These are phyloP conservation scores for Phylloporus scabripes DNA, from an alignment of 768 basidiomycete species.

Conservation along the genomic window DNA sequence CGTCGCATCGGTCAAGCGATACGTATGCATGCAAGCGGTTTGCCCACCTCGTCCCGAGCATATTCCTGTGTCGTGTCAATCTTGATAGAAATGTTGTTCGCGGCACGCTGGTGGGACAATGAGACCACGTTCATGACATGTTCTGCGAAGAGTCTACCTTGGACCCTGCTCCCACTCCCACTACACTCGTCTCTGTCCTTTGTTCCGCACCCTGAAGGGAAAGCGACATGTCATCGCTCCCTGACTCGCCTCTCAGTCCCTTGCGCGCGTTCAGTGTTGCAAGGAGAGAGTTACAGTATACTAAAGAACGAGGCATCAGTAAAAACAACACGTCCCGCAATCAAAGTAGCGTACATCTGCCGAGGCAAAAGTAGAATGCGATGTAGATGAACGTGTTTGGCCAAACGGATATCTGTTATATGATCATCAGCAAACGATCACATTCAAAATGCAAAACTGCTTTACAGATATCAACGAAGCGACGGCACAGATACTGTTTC, in stretches of 20 bases:
- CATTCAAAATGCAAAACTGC: neutral
- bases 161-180: slow-evolving; percentile 2
- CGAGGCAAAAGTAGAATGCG: slow-evolving; percentile 59
- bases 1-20: neutral
- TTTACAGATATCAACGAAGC: slow-evolving; percentile 52
- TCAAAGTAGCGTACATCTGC: slow-evolving; percentile 42
- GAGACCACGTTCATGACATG: neutral
- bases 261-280: slow-evolving; percentile 57
- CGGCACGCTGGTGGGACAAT: slow-evolving; percentile 17
- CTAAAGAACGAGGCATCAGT: slow-evolving; percentile 23
- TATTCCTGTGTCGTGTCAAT: slow-evolving; percentile 61
- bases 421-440: neutral
- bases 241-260: slow-evolving; percentile 34
- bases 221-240: slow-evolving; percentile 28
- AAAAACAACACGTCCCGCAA: neutral
- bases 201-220: slow-evolving; percentile 28
- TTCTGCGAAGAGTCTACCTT: slow-evolving; percentile 3
- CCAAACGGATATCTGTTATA: slow-evolving; percentile 43
- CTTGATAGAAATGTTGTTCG: slow-evolving; percentile 55
- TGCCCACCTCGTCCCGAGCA: slow-evolving; percentile 37
- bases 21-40: neutral
- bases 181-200: slow-evolving; percentile 15
- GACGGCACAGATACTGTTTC: slow-evolving; percentile 45
- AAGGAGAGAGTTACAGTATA: slow-evolving; percentile 58
- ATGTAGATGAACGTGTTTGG: slow-evolving; percentile 56